Evolutionary conservation across 306 rosid species (phyloP).

Genomic region (Senna tora): DNA sequence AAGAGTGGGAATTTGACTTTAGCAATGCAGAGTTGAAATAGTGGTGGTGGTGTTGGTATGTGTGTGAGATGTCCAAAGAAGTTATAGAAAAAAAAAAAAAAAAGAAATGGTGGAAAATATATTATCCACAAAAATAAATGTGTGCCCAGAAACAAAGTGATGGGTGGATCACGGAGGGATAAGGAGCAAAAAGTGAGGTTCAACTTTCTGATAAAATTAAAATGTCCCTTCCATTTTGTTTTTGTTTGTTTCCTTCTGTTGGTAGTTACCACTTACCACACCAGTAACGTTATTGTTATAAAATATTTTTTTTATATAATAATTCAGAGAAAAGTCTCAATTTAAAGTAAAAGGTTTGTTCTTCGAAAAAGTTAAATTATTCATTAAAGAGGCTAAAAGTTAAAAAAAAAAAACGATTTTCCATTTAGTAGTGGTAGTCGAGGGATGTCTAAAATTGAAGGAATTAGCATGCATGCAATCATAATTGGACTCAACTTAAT

Average conservation of each 20-base stretch:
- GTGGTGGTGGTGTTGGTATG: not conserved
- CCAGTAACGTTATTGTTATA: not conserved
- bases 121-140: conserved; percentile 31
- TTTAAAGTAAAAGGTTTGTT: too few relatives aligned
- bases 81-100: not conserved
- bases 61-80: not conserved
- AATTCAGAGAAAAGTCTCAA: too few relatives aligned
- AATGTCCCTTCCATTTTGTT: not conserved
- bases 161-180: not conserved
- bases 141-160: not conserved
- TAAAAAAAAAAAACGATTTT: too few relatives aligned
- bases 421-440: too few relatives aligned
- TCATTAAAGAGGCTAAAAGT: too few relatives aligned
- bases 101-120: not conserved
- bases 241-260: not conserved
- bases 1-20: not conserved
- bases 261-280: too few relatives aligned
- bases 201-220: not conserved
- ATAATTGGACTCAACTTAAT: too few relatives aligned
- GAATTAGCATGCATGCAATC: too few relatives aligned
- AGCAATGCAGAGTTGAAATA: not conserved
- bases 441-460: too few relatives aligned
- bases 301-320: too few relatives aligned
- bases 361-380: too few relatives aligned
- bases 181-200: conserved; percentile 1